Base-by-base conservation (phyloP, 352 stramenopile genomes). In the Pelagophyceae sp. region DNA sequence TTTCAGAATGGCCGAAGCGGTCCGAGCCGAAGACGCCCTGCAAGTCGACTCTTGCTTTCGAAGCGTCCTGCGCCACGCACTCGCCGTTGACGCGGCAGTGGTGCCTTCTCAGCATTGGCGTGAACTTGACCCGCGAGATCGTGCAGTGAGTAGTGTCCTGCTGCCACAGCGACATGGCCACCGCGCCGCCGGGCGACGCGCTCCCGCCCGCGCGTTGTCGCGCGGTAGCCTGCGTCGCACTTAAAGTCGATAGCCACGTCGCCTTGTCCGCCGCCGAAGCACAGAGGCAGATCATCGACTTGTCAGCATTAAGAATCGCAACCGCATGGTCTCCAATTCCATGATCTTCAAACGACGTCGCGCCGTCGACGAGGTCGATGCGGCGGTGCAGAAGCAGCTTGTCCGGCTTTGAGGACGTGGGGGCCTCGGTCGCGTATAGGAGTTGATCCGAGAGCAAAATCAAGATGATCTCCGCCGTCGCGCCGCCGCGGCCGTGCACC, bases 61-160 rank as follows among this genome's bases (percentile, higher is more conserved):
- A 71, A 2, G 29, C 27, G 61, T 71, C 61, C 61, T 27, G 19
- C 3, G 29, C 19, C 29, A 71, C 31, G 61, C 61, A 71, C 61
- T 71, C 61, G 61, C 61, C 61, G 61, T 71, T 71, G 61, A 71
- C 61, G 29, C 61, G 61, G 33, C 61, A 71, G 61, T 71, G 61
- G 33, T 71, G 61, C 2, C 61, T 27, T 11, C 61, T 27, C n/a
- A 38, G 37, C 3, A 40, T 11, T 2, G 61, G 1, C 29, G 61
- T 71, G 61, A 71, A 71, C 11, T 71, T 71, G 61, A 38, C 61
- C 3, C 29, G 6, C 5, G 61, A 32, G 2, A 71, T 25, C 19
- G 1, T 6, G 61, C 61, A 71, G 1, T 17, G 27, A 11, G 61
- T 1, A 27, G 61, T 40, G 61, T 71, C 61, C 31, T 71, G 61